Conservation (phyloP, 306 rosid species). For the Prinsepia uniflora region DNA sequence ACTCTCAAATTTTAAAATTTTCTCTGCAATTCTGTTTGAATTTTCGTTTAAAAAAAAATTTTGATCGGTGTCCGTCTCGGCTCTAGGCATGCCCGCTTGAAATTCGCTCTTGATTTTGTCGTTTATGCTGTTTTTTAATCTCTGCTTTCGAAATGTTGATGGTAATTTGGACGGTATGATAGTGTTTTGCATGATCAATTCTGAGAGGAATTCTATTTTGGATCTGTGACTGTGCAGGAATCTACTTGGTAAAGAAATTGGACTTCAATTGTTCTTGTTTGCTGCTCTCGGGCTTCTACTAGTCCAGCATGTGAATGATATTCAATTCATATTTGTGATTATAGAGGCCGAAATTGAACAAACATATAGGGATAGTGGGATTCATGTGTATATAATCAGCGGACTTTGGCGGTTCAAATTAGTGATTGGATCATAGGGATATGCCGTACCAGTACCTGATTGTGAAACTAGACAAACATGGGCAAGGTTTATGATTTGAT, state of each 20-base stretch:
- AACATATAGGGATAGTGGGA: constrained; percentile 19
- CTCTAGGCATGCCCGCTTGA: constrained; percentile 11
- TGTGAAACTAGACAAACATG: neutral
- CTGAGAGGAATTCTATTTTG: constrained; percentile 5
- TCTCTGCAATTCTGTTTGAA: neutral
- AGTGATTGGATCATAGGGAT: constrained; percentile 4
- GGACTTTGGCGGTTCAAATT: constrained; percentile 15
- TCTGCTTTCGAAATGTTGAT: constrained; percentile 24
- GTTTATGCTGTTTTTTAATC: constrained; percentile 21
- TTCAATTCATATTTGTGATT: constrained; percentile 11
- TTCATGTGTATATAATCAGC: constrained; percentile 9
- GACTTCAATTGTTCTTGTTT: constrained; percentile 12
- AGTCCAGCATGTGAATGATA: constrained; percentile 18
- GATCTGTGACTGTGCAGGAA: constrained; percentile 27
- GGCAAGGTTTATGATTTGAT: constrained; percentile 1
- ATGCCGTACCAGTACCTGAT: neutral
- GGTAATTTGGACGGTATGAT: neutral
- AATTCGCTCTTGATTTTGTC: constrained; percentile 13
- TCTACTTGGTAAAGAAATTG: neutral
- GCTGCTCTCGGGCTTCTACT: constrained; percentile 14
- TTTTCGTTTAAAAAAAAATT: neutral
- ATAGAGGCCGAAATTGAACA: constrained; percentile 19
- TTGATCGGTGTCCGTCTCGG: constrained; percentile 1
- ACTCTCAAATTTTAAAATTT: neutral
- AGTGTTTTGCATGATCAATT: constrained; percentile 15